Evolutionary conservation across 176 grass and related monocot species (phyloP), one percentile per base, ranked within the genome.

Genomic region (Avena eriantha): DNA sequence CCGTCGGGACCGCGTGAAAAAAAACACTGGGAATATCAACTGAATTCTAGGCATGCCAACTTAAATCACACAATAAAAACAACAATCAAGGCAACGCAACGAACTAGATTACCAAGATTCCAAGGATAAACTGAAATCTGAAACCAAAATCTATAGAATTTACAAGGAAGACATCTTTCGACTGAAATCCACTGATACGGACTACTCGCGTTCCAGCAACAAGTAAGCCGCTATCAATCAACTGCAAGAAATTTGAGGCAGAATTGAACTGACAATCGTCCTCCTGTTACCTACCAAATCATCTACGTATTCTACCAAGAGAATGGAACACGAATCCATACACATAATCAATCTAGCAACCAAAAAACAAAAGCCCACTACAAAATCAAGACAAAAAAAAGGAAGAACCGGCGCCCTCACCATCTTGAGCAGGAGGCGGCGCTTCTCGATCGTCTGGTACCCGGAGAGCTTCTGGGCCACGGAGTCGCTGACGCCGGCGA

Each of bases 391-490:
- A 77, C 31, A 69, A 31, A 16, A 75, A 39, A 21, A 82, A 26
- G 12, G 1, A 19, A 83, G 16, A 58, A 66, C 18, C 13, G 74
- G 31, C 48, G 43, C 59, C 8, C 11, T 68, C 88, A 98, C 97
- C 88, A 96, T 91, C 93, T 96, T 98, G 72, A 96, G 90, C 78
- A 98, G 85, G 64, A 98, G 92, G 17, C 97, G 61, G 75, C 94
- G 91, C 79, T 91, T 92, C 73, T 96, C 86, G 22, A 98, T 89
- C 88, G 77, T 94, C 49, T 88, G 80, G 48, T 85, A 88, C 12
- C 93, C 97, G 24, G 96, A 92, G 76, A 98, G 92, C 86, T 94
- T 98, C 94, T 98, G 94, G 39, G 97, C 97, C 48, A 89, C 92
- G 3, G 97, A 92, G 80, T 98, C 97, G 48, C 97, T 98, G 79